Evolutionary conservation across 2,329 filamentous ascomycete genomes (phyloP).

Genomic region (Penicillium crustosum): DNA sequence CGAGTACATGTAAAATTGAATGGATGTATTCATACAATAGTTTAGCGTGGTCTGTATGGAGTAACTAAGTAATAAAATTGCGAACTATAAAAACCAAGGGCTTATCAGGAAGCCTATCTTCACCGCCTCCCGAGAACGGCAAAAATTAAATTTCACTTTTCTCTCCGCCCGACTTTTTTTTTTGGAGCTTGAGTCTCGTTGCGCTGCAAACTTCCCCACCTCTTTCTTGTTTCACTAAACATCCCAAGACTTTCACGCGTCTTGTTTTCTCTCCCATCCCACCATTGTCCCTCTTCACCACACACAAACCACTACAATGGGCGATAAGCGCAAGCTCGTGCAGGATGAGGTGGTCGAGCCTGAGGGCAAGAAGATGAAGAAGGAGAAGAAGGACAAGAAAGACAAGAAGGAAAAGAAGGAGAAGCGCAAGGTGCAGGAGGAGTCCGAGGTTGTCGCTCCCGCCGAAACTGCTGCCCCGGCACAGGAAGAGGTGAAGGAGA

Average conservation of each 20-base stretch:
- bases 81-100: background rate
- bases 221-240: background rate
- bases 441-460: conserved; percentile 3
- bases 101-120: conserved; percentile 6
- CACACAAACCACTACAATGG: conserved; percentile 27
- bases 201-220: conserved; percentile 1
- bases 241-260: background rate
- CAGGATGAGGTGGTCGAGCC: conserved; percentile 32
- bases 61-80: background rate
- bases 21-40: background rate
- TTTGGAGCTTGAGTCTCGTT: conserved; percentile 19
- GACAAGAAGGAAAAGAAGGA: conserved; percentile 24
- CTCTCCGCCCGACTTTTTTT: conserved; percentile 30
- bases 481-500: conserved; percentile 19
- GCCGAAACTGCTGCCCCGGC: conserved; percentile 2
- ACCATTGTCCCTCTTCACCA: background rate
- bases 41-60: background rate
- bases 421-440: conserved; percentile 12
- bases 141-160: conserved; percentile 32
- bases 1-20: background rate
- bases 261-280: background rate
- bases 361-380: conserved; percentile 37
- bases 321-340: conserved; percentile 43
- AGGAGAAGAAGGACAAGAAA: conserved; percentile 30
- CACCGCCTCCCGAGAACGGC: conserved; percentile 30